Percentiles rank a stretch among this genome's conserved stretches.
These are phyloP conservation scores for Sclerospora graminicola DNA, from an alignment of 352 stramenopile genomes.

Conservation along the genomic window DNA sequence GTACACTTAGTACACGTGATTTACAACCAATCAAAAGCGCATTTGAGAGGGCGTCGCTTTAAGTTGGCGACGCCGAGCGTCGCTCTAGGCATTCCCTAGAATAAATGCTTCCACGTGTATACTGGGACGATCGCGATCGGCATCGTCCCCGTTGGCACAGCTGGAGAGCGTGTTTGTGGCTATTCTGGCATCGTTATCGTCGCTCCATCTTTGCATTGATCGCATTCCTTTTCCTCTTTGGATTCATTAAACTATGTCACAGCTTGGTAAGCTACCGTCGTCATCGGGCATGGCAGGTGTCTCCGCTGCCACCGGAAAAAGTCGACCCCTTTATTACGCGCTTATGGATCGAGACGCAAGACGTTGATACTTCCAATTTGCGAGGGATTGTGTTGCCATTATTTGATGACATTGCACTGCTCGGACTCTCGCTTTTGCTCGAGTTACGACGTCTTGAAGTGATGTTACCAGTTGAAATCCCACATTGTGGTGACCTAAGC, in stretches of 20 bases:
- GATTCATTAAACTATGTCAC: constrained; percentile 2
- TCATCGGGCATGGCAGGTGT: constrained; percentile 1
- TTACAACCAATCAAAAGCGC: too few relatives aligned
- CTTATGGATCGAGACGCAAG: constrained; percentile 20
- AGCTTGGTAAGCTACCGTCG: constrained; percentile 1
- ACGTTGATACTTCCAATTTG: neutral
- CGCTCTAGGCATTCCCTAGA: too few relatives aligned
- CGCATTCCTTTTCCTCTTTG: constrained; percentile 1
- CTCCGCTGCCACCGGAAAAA: neutral
- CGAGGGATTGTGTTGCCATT: constrained; percentile 45
- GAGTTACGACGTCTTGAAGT: constrained; percentile 33
- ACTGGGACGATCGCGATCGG: neutral
- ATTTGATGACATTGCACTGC: constrained; percentile 34
- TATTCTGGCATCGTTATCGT: constrained; percentile 2
- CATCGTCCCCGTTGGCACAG: constrained; percentile 6
- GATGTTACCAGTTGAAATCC: constrained; percentile 40
- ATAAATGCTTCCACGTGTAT: constrained; percentile 7
- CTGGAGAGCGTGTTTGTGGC: constrained; percentile 10
- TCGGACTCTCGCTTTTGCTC: constrained; percentile 51
- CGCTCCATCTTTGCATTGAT: neutral
- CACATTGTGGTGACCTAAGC: constrained; percentile 48
- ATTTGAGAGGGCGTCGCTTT: too few relatives aligned
- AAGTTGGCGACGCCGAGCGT: too few relatives aligned
- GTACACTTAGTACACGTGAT: too few relatives aligned
- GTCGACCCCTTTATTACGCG: constrained; percentile 14